These are phyloP conservation scores for Meyerozyma guilliermondii DNA, from an alignment of 1,139 yeast species.

Conservation along the genomic window DNA sequence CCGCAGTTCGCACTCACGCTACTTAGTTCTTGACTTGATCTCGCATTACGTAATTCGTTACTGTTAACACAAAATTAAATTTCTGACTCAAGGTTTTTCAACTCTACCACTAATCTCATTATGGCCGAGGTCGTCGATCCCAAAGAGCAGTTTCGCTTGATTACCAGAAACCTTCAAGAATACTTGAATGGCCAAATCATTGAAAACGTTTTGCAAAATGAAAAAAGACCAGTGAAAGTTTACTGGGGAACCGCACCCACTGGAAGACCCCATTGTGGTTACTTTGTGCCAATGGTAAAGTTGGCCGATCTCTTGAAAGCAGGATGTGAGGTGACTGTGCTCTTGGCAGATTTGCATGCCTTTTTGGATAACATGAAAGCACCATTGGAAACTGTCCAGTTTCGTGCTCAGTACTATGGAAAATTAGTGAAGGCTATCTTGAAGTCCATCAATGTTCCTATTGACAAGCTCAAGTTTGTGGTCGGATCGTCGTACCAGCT, in stretches of 20 bases:
- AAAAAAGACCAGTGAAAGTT: conserved; percentile 74
- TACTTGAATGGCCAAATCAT: conserved; percentile 86
- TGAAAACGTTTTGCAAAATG: conserved; percentile 73
- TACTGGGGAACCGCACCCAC: conserved; percentile 96
- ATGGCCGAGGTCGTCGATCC: conserved; percentile 35
- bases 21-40: no score
- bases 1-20: no score
- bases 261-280: conserved; percentile 97
- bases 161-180: conserved; percentile 86
- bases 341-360: conserved; percentile 96
- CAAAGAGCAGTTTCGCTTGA: conserved; percentile 66
- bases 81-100: neutral
- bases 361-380: conserved; percentile 98
- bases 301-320: conserved; percentile 93
- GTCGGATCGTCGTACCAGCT: conserved; percentile 88
- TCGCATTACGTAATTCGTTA: neutral
- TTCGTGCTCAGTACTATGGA: conserved; percentile 90
- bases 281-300: conserved; percentile 96
- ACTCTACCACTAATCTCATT: neutral
- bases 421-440: conserved; percentile 76
- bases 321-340: conserved; percentile 89
- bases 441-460: conserved; percentile 82
- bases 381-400: conserved; percentile 82
- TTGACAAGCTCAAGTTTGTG: conserved; percentile 78
- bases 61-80: neutral